Evolutionary conservation across 169 alveolate genomes (phyloP).

Genomic region (Plasmodium gaboni): DNA sequence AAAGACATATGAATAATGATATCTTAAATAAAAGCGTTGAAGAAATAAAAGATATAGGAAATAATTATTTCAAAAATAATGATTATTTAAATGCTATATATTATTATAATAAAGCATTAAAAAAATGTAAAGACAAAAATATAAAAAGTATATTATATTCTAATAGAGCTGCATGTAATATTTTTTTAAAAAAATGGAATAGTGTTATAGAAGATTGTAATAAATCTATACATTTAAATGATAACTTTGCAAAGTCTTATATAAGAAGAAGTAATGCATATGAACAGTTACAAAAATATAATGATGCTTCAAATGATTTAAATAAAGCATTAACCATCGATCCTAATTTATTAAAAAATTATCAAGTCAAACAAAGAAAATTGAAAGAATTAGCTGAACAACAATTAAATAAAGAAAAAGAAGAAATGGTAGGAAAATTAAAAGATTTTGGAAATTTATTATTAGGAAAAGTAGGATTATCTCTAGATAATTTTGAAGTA

Average conservation of each 20-base stretch:
- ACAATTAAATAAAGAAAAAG: constrained; percentile 92
- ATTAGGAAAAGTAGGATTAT: constrained; percentile 95
- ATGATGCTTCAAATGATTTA: constrained; percentile 90
- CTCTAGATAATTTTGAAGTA: constrained; percentile 94
- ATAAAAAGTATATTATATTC: constrained; percentile 81
- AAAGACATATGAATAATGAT: constrained; percentile 22
- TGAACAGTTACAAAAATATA: constrained; percentile 89
- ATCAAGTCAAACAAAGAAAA: constrained; percentile 71
- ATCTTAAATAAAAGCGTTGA: constrained; percentile 61
- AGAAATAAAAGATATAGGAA: constrained; percentile 79
- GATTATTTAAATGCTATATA: constrained; percentile 76
- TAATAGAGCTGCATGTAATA: constrained; percentile 91
- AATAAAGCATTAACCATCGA: constrained; percentile 90
- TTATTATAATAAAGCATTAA: constrained; percentile 80
- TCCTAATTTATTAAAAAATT: constrained; percentile 80
- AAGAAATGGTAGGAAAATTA: constrained; percentile 94
- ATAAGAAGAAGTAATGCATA: constrained; percentile 89
- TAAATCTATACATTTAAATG: constrained; percentile 26
- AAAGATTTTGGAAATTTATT: constrained; percentile 94
- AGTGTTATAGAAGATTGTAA: constrained; percentile 82
- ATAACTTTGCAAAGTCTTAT: constrained; percentile 76
- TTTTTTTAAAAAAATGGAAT: constrained; percentile 83
- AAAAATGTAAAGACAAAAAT: constrained; percentile 79
- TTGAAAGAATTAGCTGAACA: constrained; percentile 84
- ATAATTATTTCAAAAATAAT: constrained; percentile 61